These are phyloP conservation scores for Omphalea diandra DNA, from an alignment of 441 rosid genomes.

Conservation along the genomic window DNA sequence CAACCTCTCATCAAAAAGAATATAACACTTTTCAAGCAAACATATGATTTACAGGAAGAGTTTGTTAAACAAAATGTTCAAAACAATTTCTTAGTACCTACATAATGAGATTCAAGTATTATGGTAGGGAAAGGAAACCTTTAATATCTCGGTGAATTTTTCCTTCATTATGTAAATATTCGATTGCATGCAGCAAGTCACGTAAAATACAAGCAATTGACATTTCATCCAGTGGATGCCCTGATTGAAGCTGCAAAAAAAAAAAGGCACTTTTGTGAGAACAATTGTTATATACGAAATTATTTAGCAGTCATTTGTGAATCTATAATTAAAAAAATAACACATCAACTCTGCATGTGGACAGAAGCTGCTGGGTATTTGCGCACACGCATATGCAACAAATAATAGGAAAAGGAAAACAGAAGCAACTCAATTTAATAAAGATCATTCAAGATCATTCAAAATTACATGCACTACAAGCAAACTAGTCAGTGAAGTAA, in stretches of 20 bases:
- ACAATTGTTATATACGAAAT: conserved; percentile 4
- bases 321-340: neutral
- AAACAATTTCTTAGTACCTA: conserved; percentile 1
- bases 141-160: conserved; percentile 99
- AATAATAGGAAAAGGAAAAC: neutral
- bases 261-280: conserved; percentile 19
- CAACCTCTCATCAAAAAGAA: neutral
- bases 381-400: neutral
- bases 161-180: conserved; percentile 92
- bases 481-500: conserved; percentile 37
- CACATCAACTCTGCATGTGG: neutral
- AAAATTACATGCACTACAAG: conserved; percentile 19
- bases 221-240: conserved; percentile 87
- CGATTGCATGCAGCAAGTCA: conserved; percentile 95
- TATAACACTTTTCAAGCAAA: conserved; percentile 1
- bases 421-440: conserved; percentile 3
- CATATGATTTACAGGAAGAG: neutral
- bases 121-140: conserved; percentile 43
- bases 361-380: neutral
- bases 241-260: conserved; percentile 81
- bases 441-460: neutral
- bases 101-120: conserved; percentile 6
- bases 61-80: conserved; percentile 13
- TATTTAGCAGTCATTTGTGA: neutral
- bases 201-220: conserved; percentile 92